Conservation (phyloP, 345 rosid genomes). For the Jatropha curcas region DNA sequence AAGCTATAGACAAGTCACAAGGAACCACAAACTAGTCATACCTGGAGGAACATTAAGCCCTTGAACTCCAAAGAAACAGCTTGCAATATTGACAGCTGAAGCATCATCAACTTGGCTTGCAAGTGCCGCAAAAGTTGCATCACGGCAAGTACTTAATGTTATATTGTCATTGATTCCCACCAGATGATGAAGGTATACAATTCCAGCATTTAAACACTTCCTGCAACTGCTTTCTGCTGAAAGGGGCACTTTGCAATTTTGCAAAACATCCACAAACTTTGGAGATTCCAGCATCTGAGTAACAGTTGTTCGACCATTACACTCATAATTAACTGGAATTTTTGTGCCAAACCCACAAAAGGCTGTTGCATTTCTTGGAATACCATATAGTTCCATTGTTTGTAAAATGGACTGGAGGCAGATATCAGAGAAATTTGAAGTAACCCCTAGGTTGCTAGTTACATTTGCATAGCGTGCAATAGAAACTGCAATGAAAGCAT, state of each 20-base stretch:
- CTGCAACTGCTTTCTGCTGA: constrained; percentile 53
- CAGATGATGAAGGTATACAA: constrained; percentile 63
- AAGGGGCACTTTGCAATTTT: constrained; percentile 62
- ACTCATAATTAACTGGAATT: constrained; percentile 72
- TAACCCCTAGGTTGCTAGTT: constrained; percentile 67
- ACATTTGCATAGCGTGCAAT: constrained; percentile 71
- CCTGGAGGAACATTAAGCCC: constrained; percentile 61
- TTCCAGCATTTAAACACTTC: constrained; percentile 78
- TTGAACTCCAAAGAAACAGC: constrained; percentile 83
- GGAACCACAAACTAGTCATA: constrained; percentile 20
- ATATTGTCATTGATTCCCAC: constrained; percentile 57
- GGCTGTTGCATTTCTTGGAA: constrained; percentile 69
- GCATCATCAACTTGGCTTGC: constrained; percentile 67
- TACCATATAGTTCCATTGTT: constrained; percentile 74
- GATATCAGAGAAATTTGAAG: constrained; percentile 46
- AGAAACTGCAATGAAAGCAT: constrained; percentile 76
- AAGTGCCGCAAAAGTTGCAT: constrained; percentile 79
- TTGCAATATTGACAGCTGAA: constrained; percentile 63
- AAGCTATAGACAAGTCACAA: background rate
- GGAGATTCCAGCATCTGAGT: constrained; percentile 75
- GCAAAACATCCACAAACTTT: constrained; percentile 55
- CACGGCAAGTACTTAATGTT: constrained; percentile 81
- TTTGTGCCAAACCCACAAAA: constrained; percentile 89
- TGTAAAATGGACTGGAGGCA: constrained; percentile 67
- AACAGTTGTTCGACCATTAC: constrained; percentile 71